Percentiles rank a stretch among this genome's conserved stretches.
These are phyloP conservation scores for Carpinus viminea DNA, from an alignment of 306 rosid genomes.

Conservation along the genomic window DNA sequence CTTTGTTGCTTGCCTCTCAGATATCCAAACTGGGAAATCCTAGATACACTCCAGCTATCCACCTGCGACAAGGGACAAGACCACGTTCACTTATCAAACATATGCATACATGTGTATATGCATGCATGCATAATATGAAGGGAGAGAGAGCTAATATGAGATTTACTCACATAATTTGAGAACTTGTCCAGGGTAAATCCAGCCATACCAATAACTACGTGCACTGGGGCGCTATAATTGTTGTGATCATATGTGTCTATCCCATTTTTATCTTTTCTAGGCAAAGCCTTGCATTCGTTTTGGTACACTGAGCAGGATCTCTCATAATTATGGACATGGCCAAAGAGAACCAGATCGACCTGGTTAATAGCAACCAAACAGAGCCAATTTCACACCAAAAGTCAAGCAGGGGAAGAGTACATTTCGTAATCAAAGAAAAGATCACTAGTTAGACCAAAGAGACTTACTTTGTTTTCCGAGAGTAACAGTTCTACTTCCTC, in stretches of 20 bases:
- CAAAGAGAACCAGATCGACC: constrained; percentile 72
- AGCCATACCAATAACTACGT: constrained; percentile 84
- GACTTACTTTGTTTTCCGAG: constrained; percentile 52
- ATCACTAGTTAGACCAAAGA: not conserved
- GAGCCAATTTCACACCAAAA: not conserved
- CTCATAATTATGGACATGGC: constrained; percentile 88
- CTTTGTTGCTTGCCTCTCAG: constrained; percentile 63
- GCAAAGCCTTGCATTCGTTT: constrained; percentile 54
- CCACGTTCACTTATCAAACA: not conserved
- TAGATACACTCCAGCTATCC: constrained; percentile 62
- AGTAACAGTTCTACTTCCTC: constrained; percentile 68
- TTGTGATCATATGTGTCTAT: constrained; percentile 64
- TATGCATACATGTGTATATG: not conserved
- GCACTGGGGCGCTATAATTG: constrained; percentile 82
- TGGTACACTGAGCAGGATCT: constrained; percentile 70
- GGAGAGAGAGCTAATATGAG: constrained; percentile 15
- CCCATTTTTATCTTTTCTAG: constrained; percentile 56
- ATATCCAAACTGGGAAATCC: constrained; percentile 64
- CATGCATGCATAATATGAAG: not conserved
- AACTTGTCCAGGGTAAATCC: constrained; percentile 74
- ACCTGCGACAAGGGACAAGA: constrained; percentile 26
- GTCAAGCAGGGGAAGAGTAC: not conserved
- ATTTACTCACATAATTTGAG: constrained; percentile 38
- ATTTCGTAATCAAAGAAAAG: not conserved
- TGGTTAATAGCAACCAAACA: no score